Conservation (phyloP, 306 rosid genomes). For the Argentina anserina region DNA sequence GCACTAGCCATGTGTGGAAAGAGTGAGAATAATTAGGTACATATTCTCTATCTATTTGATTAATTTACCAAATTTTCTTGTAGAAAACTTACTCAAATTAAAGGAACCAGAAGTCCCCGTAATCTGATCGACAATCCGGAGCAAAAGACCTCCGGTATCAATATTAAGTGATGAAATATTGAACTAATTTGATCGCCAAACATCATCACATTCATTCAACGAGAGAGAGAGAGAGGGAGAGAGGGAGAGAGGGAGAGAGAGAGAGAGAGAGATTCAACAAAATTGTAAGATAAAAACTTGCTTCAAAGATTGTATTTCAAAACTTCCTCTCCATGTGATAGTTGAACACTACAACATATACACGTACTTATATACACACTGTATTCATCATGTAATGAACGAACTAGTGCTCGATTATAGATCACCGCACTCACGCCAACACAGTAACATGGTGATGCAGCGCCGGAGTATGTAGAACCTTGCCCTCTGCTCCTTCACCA, state of each 20-base stretch:
- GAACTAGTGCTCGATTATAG: conserved; percentile 2
- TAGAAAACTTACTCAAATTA: too few relatives aligned
- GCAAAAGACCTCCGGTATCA: neutral
- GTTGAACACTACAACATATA: conserved; percentile 2
- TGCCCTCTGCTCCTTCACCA: conserved; percentile 69
- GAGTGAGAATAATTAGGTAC: neutral
- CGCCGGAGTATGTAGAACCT: conserved; percentile 73
- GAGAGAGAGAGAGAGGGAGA: too few relatives aligned
- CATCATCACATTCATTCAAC: too few relatives aligned
- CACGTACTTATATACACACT: neutral
- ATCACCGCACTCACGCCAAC: conserved; percentile 61
- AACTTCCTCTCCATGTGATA: neutral
- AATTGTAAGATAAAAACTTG: neutral
- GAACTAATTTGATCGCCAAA: neutral
- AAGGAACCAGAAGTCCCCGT: neutral
- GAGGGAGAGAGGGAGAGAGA: neutral
- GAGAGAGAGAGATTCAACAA: neutral
- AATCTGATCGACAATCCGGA: neutral
- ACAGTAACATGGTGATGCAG: conserved; percentile 70
- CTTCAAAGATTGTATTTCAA: neutral
- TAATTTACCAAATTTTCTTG: too few relatives aligned
- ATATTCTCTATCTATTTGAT: neutral
- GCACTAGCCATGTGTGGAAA: neutral
- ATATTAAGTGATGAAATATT: neutral
- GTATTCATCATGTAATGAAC: neutral